A percentile compares a stretch with the other conserved stretches of the same genome.
These are phyloP conservation scores for Cetraspora pellucida DNA, from an alignment of 192 early-diverging fungal species.

Conservation along the genomic window DNA sequence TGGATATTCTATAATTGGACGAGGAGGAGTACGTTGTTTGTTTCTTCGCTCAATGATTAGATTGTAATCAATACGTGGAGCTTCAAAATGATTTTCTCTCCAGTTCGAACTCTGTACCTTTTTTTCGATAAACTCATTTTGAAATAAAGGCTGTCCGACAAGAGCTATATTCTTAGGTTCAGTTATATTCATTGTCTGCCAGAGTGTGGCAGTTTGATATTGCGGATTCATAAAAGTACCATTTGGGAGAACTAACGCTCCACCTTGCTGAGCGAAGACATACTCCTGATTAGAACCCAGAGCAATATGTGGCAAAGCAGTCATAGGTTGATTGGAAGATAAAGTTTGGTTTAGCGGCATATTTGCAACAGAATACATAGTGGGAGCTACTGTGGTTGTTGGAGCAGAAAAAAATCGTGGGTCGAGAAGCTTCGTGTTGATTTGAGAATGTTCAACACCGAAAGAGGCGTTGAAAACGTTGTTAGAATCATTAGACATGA, in stretches of 20 bases:
- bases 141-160: not conserved
- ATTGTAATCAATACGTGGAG: not conserved
- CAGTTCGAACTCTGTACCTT: not conserved
- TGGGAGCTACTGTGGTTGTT: not conserved
- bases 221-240: not conserved
- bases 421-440: not conserved
- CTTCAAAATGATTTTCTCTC: slow-evolving; percentile 1
- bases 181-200: slow-evolving; percentile 3
- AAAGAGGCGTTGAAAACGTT: not conserved
- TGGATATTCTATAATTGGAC: slow-evolving; percentile 12
- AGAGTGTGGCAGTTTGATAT: not conserved
- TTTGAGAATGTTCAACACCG: not conserved
- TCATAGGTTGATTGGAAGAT: not conserved
- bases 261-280: not conserved
- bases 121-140: not conserved
- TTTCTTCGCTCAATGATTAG: not conserved
- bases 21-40: not conserved
- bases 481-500: not conserved
- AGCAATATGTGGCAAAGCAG: not conserved
- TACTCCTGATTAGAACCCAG: not conserved
- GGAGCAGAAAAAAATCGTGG: not conserved
- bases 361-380: not conserved
- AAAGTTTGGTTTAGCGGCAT: slow-evolving; percentile 1
- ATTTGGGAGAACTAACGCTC: not conserved
- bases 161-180: not conserved